Evolutionary conservation across 768 basidiomycete species (phyloP).

Genomic region (Suillus cothurnatus): DNA sequence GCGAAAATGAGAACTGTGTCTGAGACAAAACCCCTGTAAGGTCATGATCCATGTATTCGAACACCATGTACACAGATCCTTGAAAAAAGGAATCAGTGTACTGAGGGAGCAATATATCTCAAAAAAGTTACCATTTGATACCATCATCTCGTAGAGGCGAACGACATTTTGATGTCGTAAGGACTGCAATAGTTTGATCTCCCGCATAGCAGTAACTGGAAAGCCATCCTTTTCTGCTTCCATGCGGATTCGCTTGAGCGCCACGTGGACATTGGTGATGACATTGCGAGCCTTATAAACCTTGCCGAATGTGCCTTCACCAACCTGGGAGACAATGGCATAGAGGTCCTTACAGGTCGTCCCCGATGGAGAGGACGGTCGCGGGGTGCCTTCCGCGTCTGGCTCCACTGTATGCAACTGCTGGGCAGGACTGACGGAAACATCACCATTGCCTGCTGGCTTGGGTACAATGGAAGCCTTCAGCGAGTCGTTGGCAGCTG

Average conservation of each 20-base stretch:
- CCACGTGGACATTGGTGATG: constrained; percentile 75
- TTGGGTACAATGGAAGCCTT: constrained; percentile 28
- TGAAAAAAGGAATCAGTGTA: constrained; percentile 15
- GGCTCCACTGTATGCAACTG: constrained; percentile 24
- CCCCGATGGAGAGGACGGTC: constrained; percentile 29
- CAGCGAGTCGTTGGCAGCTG: constrained; percentile 19
- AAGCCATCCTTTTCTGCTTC: constrained; percentile 97
- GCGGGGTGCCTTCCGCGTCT: constrained; percentile 27
- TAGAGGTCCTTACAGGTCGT: constrained; percentile 62
- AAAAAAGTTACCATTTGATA: constrained; percentile 76
- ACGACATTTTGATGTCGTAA: constrained; percentile 90
- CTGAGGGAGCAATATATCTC: neutral
- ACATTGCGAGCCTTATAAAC: constrained; percentile 94
- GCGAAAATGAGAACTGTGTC: constrained; percentile 80
- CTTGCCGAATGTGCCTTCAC: constrained; percentile 98
- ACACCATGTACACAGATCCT: constrained; percentile 99
- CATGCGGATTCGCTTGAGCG: constrained; percentile 96
- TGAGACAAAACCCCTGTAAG: constrained; percentile 93
- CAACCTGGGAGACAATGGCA: constrained; percentile 88
- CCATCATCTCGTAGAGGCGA: constrained; percentile 96
- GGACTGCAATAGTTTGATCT: constrained; percentile 96
- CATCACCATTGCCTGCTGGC: constrained; percentile 20
- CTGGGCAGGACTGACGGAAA: constrained; percentile 21
- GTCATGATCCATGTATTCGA: constrained; percentile 99
- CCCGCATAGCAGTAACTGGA: constrained; percentile 97